Conservation (phyloP, 768 basidiomycete species). For the Cystobasidium onofrii region DNA sequence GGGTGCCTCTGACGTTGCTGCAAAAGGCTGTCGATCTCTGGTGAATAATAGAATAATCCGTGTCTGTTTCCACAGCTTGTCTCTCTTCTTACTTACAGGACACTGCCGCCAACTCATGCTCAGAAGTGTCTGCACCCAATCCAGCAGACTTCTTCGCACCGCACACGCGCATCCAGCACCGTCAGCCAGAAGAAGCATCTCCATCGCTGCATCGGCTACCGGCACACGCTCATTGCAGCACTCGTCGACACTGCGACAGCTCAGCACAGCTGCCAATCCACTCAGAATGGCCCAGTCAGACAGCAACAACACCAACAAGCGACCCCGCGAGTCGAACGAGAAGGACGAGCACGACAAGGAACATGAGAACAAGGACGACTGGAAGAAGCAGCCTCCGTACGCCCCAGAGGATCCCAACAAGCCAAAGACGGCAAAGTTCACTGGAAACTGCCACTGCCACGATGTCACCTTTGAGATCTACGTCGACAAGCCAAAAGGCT, state of each 20-base stretch:
- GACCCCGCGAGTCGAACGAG: background rate
- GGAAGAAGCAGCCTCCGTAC: conserved; percentile 31
- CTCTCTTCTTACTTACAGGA: background rate
- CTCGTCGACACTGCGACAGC: background rate
- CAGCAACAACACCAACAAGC: conserved; percentile 7
- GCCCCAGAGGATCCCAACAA: conserved; percentile 5
- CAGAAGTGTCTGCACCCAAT: background rate
- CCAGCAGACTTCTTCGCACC: background rate
- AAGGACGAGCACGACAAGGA: background rate
- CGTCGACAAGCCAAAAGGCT: conserved; percentile 10
- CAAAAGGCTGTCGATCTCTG: background rate
- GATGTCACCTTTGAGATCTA: conserved; percentile 28
- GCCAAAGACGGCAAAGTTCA: conserved; percentile 8
- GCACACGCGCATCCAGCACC: too few relatives aligned
- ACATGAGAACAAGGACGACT: conserved; percentile 11
- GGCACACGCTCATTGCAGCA: background rate
- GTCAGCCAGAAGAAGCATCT: background rate
- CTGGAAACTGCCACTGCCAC: conserved; percentile 20
- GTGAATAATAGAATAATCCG: too few relatives aligned
- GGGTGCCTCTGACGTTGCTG: background rate
- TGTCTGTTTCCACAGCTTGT: background rate
- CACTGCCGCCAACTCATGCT: background rate
- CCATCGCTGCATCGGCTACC: background rate
- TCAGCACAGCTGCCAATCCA: conserved; percentile 6
- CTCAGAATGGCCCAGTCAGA: conserved; percentile 9